Percentiles rank a stretch among this genome's conserved stretches.
Conservation (phyloP, 2,329 filamentous ascomycete species). For the Claviceps maximensis region DNA sequence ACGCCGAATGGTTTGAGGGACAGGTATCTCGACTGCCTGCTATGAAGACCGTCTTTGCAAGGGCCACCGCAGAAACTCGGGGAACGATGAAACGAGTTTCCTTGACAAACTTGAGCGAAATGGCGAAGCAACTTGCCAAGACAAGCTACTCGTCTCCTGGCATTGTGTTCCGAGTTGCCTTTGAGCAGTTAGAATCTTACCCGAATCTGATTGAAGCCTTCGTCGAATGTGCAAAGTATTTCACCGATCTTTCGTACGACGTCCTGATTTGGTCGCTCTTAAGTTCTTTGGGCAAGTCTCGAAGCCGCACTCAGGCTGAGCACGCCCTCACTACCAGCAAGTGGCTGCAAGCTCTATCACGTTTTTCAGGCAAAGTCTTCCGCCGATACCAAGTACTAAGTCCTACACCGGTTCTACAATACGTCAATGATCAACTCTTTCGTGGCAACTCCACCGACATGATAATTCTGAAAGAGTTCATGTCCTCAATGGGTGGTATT, state of each 20-base stretch:
- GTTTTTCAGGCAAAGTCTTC: constrained; percentile 86
- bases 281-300: constrained; percentile 52
- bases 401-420: constrained; percentile 73
- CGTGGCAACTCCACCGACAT: constrained; percentile 79
- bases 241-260: constrained; percentile 85
- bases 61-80: constrained; percentile 65
- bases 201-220: constrained; percentile 90
- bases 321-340: constrained; percentile 65
- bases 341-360: constrained; percentile 81
- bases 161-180: constrained; percentile 76
- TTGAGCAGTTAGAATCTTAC: constrained; percentile 86
- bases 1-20: constrained; percentile 84
- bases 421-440: constrained; percentile 73
- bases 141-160: constrained; percentile 85
- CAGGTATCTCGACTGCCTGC: constrained; percentile 63
- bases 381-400: constrained; percentile 75
- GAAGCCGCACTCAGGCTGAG: constrained; percentile 48
- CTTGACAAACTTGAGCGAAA: constrained; percentile 70
- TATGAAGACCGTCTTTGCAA: constrained; percentile 65
- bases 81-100: constrained; percentile 82
- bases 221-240: constrained; percentile 88
- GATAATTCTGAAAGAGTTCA: constrained; percentile 80
- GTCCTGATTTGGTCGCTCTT: constrained; percentile 87
- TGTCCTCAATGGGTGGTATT: constrained; percentile 88
- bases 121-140: constrained; percentile 82